Evolutionary conservation across 2,329 filamentous ascomycete genomes (phyloP), one percentile per base, ranked within the genome.

Genomic region (Tolypocladium paradoxum): DNA sequence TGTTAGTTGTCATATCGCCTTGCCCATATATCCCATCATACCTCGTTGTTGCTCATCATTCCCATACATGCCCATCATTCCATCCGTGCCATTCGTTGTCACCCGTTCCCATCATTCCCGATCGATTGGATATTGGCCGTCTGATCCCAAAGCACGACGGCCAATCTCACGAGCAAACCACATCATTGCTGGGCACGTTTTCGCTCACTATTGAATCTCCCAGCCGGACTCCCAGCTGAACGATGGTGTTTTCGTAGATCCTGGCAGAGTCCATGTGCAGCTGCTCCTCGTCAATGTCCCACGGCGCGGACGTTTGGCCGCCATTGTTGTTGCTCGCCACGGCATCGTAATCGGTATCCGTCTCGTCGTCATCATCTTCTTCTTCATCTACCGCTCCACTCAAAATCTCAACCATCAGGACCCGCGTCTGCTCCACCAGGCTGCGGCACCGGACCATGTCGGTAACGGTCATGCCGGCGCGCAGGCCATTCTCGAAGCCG

Each of bases 381-480:
- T 72, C 72, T 14, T 73, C 72, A 11, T 77, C 71, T 2, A 72
- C 72, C n/a, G 54, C 50, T 0, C 54, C 56, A 4, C 77, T 79
- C 73, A 90, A 78, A 18, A 83, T 78, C 55, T 88, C 83, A 1
- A 90, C 81, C 54, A 92, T 81, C 6, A 82, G 68, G 8, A 90
- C 71, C 29, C 91, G 77, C 18, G 87, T 88, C 58, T 85, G 80
- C 64, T 95, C 88, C 0, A 90, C 87, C 33, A 95, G 73, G 62
- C 88, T 88, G 64, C 88, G 86, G 58, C 91, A 86, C 40, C 92
- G 81, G 8, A 97, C 90, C 76, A 93, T 95, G 66, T 96, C 90
- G 0, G 88, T 92, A 20, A 70, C 74, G 1, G 84, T 90, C 74
- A 88, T 85, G 1, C 88, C 85, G 0, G 83, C 81, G 1, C 75